phyloP scores from a whole-genome alignment of 2,329 filamentous ascomycete genomes.

The Coniochaeta hoffmannii region DNA sequence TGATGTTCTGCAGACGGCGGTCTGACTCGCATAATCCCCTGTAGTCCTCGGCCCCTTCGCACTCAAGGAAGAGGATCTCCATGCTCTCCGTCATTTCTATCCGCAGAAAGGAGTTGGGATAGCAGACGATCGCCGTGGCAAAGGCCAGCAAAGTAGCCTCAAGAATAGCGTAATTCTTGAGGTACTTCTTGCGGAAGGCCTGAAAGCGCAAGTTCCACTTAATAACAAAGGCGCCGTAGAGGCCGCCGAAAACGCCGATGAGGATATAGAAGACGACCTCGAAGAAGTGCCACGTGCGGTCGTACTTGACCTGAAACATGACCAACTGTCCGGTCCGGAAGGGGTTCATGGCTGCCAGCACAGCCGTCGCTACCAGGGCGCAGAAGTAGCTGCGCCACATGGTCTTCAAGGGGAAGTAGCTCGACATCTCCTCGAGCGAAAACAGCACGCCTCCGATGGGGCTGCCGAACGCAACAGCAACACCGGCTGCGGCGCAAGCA shows the following conservation, averaged over 20 bases:
- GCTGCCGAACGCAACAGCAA: conserved; percentile 94
- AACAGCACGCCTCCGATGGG: conserved; percentile 96
- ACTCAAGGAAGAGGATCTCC: conserved; percentile 95
- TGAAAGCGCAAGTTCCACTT: conserved; percentile 93
- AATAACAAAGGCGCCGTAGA: conserved; percentile 95
- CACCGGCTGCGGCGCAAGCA: conserved; percentile 88
- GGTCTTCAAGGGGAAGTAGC: conserved; percentile 91
- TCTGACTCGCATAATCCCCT: conserved; percentile 77
- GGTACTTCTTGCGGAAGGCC: conserved; percentile 88
- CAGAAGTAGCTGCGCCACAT: conserved; percentile 99
- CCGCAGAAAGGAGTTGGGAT: conserved; percentile 87
- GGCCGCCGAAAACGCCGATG: conserved; percentile 84
- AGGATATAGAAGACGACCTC: conserved; percentile 89
- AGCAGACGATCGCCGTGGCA: conserved; percentile 85
- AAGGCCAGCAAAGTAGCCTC: conserved; percentile 81
- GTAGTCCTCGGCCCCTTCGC: conserved; percentile 82
- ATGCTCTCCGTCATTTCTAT: conserved; percentile 99
- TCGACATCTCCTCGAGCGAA: conserved; percentile 96
- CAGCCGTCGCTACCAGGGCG: conserved; percentile 86
- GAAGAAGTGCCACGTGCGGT: conserved; percentile 96
- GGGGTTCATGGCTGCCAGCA: conserved; percentile 92
- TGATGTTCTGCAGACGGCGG: conserved; percentile 69
- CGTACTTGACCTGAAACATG: conserved; percentile 98
- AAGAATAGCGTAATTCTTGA: conserved; percentile 73
- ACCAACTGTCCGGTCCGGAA: conserved; percentile 95